phyloP scores from a whole-genome alignment of 768 basidiomycete genomes.

The Zangia roseola region DNA sequence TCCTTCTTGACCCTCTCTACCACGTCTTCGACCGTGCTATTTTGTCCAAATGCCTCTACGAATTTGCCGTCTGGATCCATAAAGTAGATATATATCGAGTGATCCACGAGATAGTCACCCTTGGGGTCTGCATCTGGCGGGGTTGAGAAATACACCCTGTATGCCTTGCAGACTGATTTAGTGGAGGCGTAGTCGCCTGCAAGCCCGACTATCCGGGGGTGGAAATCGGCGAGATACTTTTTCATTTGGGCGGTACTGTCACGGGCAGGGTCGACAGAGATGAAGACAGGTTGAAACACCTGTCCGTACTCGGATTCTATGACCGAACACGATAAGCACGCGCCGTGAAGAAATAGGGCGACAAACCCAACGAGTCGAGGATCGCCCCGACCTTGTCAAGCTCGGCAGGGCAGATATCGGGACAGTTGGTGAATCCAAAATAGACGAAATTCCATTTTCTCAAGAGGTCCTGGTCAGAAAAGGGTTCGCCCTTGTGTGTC shows the following conservation, averaged over 20 bases:
- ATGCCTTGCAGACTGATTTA: conserved; percentile 90
- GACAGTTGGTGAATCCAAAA: conserved; percentile 99
- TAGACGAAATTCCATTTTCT: conserved; percentile 93
- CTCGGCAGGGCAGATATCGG: conserved; percentile 98
- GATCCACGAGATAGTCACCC: conserved; percentile 97
- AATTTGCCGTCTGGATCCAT: conserved; percentile 96
- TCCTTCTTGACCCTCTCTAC: conserved; percentile 58
- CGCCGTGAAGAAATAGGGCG: not conserved
- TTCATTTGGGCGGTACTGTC: conserved; percentile 65
- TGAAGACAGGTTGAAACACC: conserved; percentile 86
- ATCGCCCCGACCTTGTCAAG: conserved; percentile 90
- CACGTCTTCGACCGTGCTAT: conserved; percentile 66
- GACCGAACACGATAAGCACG: conserved; percentile 7
- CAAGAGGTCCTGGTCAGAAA: conserved; percentile 79
- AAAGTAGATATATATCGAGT: conserved; percentile 95
- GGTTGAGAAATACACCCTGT: conserved; percentile 98
- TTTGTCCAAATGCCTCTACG: conserved; percentile 95
- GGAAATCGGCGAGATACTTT: conserved; percentile 80
- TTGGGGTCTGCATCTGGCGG: conserved; percentile 81
- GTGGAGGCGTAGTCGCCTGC: conserved; percentile 82
- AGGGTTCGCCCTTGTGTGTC: conserved; percentile 62
- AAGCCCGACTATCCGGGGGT: conserved; percentile 85
- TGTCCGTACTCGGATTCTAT: conserved; percentile 68
- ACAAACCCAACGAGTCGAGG: conserved; percentile 68
- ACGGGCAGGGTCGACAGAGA: conserved; percentile 95